phyloP scores from a whole-genome alignment of 257 asterid genomes.

The Sherardia arvensis region DNA sequence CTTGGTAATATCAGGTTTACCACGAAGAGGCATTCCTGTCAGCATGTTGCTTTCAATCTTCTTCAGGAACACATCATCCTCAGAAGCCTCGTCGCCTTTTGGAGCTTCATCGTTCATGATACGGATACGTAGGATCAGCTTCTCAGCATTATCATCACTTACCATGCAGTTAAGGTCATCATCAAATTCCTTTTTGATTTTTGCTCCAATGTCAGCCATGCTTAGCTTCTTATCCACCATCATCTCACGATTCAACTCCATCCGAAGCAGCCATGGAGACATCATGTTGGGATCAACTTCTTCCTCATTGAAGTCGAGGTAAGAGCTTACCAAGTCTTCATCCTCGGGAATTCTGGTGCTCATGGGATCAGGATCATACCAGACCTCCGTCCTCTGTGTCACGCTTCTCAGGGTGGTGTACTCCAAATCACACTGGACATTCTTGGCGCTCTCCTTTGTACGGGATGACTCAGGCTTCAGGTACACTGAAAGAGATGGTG shows the following conservation, averaged over 20 bases:
- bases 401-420: conserved; percentile 92
- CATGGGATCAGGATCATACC: conserved; percentile 97
- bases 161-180: conserved; percentile 85
- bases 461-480: conserved; percentile 64
- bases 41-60: conserved; percentile 97
- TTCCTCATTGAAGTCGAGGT: conserved; percentile 91
- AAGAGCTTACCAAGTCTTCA: conserved; percentile 84
- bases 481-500: conserved; percentile 92
- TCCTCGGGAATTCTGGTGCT: conserved; percentile 84
- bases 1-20: conserved; percentile 90
- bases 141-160: conserved; percentile 94
- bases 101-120: conserved; percentile 97
- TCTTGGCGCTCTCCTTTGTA: conserved; percentile 88
- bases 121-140: conserved; percentile 92
- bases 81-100: conserved; percentile 91
- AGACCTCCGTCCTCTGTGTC: conserved; percentile 94
- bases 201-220: conserved; percentile 97
- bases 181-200: conserved; percentile 78
- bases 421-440: conserved; percentile 91
- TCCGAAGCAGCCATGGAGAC: conserved; percentile 97
- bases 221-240: conserved; percentile 98
- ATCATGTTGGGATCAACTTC: conserved; percentile 88
- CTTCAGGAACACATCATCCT: conserved; percentile 93
- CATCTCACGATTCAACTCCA: conserved; percentile 90
- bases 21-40: conserved; percentile 95